Conservation (phyloP, 1,139 yeast species). For the Yamadazyma sp. region DNA sequence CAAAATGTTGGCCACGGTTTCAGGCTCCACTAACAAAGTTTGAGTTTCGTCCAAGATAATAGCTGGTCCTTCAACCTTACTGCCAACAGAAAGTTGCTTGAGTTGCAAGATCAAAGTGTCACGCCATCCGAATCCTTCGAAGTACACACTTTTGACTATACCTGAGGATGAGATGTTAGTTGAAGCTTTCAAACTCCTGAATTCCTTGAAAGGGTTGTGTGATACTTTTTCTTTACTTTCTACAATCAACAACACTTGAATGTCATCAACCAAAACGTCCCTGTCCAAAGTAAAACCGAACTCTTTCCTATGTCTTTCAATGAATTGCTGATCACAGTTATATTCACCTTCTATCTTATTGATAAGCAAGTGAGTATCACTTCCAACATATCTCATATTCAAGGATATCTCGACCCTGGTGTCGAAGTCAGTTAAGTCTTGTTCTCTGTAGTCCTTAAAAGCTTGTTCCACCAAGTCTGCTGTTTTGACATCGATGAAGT, state of each 20-base stretch:
- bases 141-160: constrained; percentile 24
- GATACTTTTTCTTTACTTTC: constrained; percentile 29
- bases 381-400: constrained; percentile 81
- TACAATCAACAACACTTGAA: constrained; percentile 54
- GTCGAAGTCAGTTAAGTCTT: constrained; percentile 25
- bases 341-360: constrained; percentile 21
- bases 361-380: constrained; percentile 83
- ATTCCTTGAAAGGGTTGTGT: constrained; percentile 37
- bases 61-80: constrained; percentile 64
- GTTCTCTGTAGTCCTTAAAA: constrained; percentile 31
- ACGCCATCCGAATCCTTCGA: constrained; percentile 43
- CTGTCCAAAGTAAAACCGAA: constrained; percentile 45
- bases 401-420: constrained; percentile 58
- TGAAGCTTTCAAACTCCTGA: constrained; percentile 11
- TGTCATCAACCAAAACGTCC: constrained; percentile 73
- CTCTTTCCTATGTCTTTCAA: constrained; percentile 34
- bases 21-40: constrained; percentile 18
- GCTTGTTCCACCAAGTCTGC: constrained; percentile 27
- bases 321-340: constrained; percentile 28
- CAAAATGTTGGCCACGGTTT: constrained; percentile 15
- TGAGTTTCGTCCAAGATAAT: constrained; percentile 20
- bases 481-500: constrained; percentile 25
- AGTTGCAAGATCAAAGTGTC: constrained; percentile 54
- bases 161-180: constrained; percentile 6
- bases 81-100: constrained; percentile 53